Evolutionary conservation across 441 rosid species (phyloP).

Genomic region (Populus hybrid): DNA sequence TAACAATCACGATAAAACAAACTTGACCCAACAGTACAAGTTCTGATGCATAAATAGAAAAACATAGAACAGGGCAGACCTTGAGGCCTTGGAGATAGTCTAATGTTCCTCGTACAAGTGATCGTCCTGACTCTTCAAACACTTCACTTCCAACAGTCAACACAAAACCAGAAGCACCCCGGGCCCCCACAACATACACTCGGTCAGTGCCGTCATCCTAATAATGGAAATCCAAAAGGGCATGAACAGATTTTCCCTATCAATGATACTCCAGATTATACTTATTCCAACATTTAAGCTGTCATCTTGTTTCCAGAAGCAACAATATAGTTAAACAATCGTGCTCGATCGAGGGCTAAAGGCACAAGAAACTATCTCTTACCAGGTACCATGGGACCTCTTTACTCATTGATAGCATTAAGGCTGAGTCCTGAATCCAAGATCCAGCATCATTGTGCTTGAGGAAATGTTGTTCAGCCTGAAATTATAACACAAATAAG

Average conservation of each 20-base stretch:
- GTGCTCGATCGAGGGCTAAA: not conserved
- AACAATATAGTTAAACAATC: not conserved
- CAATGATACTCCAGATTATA: conserved; percentile 10
- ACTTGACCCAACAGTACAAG: conserved; percentile 2
- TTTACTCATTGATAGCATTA: conserved; percentile 85
- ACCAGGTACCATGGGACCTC: conserved; percentile 98
- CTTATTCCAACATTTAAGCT: conserved; percentile 3
- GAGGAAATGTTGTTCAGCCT: conserved; percentile 91
- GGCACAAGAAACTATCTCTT: conserved; percentile 19
- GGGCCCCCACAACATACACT: conserved; percentile 75
- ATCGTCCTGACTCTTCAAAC: conserved; percentile 92
- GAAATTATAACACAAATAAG: conserved; percentile 19
- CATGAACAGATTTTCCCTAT: conserved; percentile 5
- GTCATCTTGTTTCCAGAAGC: not conserved
- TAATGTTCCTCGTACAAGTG: conserved; percentile 87
- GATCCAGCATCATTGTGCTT: conserved; percentile 97
- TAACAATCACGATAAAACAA: conserved; percentile 20
- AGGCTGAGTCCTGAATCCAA: conserved; percentile 95
- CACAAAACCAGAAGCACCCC: conserved; percentile 85
- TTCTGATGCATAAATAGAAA: conserved; percentile 4
- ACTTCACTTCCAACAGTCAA: conserved; percentile 85
- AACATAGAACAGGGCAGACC: conserved; percentile 40
- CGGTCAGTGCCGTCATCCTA: conserved; percentile 89
- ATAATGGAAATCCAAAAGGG: not conserved
- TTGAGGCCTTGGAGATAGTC: conserved; percentile 95